Evolutionary conservation across 768 basidiomycete genomes (phyloP).

Genomic region (Serendipita vermifera): DNA sequence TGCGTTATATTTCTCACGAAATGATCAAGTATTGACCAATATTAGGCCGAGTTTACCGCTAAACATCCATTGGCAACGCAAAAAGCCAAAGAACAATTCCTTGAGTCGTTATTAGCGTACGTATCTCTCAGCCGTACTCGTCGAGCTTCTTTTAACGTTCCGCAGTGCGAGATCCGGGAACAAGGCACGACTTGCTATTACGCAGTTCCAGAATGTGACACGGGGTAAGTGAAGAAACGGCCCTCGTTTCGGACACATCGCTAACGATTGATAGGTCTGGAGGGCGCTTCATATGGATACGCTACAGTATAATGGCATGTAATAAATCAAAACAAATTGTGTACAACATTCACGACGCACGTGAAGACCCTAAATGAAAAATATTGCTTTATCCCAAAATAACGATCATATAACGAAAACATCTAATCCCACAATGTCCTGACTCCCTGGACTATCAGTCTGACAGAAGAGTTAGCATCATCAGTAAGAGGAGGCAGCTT

Average conservation of each 20-base stretch:
- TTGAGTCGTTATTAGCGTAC: neutral
- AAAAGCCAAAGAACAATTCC: neutral
- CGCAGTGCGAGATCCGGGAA: neutral
- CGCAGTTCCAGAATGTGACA: neutral
- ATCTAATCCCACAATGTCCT: neutral
- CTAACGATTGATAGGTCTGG: neutral
- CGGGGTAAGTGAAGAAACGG: neutral
- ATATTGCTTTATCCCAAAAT: too few species aligned
- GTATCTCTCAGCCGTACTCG: neutral
- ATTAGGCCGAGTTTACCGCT: neutral
- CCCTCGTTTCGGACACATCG: neutral
- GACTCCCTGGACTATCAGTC: neutral
- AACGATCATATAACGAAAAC: slow-evolving; percentile 7
- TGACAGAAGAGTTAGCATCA: neutral
- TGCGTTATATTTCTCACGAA: slow-evolving; percentile 21
- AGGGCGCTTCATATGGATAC: neutral
- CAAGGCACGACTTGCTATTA: neutral
- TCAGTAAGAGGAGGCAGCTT: neutral
- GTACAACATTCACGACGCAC: too few species aligned
- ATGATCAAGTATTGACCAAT: neutral
- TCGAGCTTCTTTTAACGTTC: neutral
- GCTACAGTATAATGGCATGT: neutral
- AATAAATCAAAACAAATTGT: neutral
- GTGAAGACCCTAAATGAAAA: too few species aligned
- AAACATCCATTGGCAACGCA: slow-evolving; percentile 1